phyloP scores from a whole-genome alignment of 2,329 filamentous ascomycete genomes.

The Didymella sp. region DNA sequence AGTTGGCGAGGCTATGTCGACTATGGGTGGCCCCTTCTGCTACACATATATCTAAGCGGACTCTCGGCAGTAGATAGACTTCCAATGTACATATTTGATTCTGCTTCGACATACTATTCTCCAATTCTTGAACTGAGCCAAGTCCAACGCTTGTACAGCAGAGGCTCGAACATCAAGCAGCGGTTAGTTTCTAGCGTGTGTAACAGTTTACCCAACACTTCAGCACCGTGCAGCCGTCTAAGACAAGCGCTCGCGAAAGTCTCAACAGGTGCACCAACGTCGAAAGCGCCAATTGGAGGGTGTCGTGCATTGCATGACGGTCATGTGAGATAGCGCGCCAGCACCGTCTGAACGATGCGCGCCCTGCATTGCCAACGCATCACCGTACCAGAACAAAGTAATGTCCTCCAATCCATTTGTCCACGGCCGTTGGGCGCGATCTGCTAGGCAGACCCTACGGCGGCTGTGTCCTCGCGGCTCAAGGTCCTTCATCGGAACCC shows the following conservation, averaged over 20 bases:
- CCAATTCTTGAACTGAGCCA: not conserved
- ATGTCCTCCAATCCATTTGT: slow-evolving; percentile 40
- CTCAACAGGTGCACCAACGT: slow-evolving; percentile 11
- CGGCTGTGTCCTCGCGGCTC: slow-evolving; percentile 15
- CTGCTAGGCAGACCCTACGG: slow-evolving; percentile 27
- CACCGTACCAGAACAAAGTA: slow-evolving; percentile 36
- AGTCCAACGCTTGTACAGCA: not conserved
- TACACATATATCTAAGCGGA: slow-evolving; percentile 51
- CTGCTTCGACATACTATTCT: not conserved
- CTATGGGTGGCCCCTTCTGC: slow-evolving; percentile 56
- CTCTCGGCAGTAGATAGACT: slow-evolving; percentile 7
- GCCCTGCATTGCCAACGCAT: slow-evolving; percentile 46
- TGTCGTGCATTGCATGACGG: slow-evolving; percentile 18
- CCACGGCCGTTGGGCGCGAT: slow-evolving; percentile 38
- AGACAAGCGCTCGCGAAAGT: not conserved
- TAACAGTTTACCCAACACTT: not conserved
- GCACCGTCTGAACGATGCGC: slow-evolving; percentile 17
- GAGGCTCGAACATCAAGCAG: not conserved
- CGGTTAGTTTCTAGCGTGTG: not conserved
- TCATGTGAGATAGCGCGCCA: slow-evolving; percentile 19
- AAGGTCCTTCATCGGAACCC: slow-evolving; percentile 23
- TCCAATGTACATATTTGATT: not conserved
- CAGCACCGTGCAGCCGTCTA: not conserved
- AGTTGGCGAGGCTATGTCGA: slow-evolving; percentile 53
- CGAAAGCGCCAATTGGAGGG: slow-evolving; percentile 27